A percentile compares a stretch with the other conserved stretches of the same genome.
Evolutionary conservation across 257 asterid genomes (phyloP).

Genomic region (Ilex asprella): DNA sequence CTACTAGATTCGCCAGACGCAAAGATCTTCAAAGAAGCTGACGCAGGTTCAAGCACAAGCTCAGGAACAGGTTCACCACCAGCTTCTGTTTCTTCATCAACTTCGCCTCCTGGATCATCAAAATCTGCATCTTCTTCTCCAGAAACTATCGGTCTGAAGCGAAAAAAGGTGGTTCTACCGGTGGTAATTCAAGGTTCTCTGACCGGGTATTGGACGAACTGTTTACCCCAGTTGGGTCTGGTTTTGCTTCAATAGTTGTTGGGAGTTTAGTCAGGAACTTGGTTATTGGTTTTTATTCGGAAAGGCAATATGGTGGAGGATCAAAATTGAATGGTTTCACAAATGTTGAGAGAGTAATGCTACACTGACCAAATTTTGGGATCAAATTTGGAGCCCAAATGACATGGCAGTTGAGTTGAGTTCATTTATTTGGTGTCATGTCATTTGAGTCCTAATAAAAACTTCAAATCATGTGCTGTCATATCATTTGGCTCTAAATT

Average conservation of each 20-base stretch:
- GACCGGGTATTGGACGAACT: slow-evolving; percentile 37
- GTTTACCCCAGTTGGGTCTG: slow-evolving; percentile 53
- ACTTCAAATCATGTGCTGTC: too few relatives aligned
- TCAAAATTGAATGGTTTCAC: too few relatives aligned
- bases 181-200: slow-evolving; percentile 16
- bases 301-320: slow-evolving; percentile 3
- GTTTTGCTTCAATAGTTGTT: slow-evolving; percentile 57
- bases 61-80: slow-evolving; percentile 23
- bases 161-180: slow-evolving; percentile 1
- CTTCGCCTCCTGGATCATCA: too few relatives aligned
- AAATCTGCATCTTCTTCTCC: slow-evolving; percentile 16
- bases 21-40: slow-evolving; percentile 44
- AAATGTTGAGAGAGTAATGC: too few relatives aligned
- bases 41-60: slow-evolving; percentile 29
- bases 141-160: slow-evolving; percentile 21
- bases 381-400: too few relatives aligned
- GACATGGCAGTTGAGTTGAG: too few relatives aligned
- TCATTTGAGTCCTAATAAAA: too few relatives aligned
- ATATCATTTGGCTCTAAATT: too few relatives aligned
- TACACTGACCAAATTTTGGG: too few relatives aligned
- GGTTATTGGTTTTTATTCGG: slow-evolving; percentile 37
- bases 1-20: slow-evolving; percentile 58
- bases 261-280: slow-evolving; percentile 58
- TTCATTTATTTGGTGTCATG: too few relatives aligned
- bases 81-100: slow-evolving; percentile 11